A percentile compares a stretch with the other conserved stretches of the same genome.
These are phyloP conservation scores for Ophiostoma ulmi DNA, from an alignment of 2,329 filamentous ascomycete genomes.

Conservation along the genomic window DNA sequence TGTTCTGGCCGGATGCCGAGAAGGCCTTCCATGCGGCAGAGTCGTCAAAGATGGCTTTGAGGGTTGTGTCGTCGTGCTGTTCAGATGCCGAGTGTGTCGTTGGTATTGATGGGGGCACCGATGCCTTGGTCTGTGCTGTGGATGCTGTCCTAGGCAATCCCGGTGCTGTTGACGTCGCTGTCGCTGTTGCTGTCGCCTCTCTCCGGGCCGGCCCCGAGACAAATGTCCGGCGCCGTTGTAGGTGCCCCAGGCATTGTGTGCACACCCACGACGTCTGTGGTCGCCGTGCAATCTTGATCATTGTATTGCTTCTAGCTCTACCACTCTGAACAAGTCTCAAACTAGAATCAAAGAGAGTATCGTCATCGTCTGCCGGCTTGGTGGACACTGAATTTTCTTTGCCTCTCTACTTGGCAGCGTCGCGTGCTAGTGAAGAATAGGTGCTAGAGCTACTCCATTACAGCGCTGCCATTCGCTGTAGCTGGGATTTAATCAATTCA, in stretches of 20 bases:
- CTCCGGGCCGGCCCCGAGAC: constrained; percentile 19
- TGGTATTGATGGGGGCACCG: not conserved
- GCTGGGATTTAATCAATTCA: not conserved
- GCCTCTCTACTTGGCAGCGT: constrained; percentile 3
- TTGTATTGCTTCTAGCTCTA: not conserved
- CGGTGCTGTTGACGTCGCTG: constrained; percentile 33
- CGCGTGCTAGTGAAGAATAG: not conserved
- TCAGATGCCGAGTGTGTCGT: constrained; percentile 1
- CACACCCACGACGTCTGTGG: constrained; percentile 24
- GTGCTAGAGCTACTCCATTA: constrained; percentile 1
- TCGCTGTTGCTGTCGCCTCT: constrained; percentile 26
- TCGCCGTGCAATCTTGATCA: constrained; percentile 26
- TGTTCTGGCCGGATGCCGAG: constrained; percentile 33
- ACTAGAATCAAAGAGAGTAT: not conserved
- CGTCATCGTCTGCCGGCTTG: not conserved
- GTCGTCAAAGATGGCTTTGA: constrained; percentile 82
- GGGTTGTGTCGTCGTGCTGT: constrained; percentile 61
- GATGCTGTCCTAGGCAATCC: not conserved
- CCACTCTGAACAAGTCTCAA: not conserved
- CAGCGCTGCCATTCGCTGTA: not conserved
- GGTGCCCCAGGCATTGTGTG: constrained; percentile 21
- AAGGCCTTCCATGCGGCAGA: constrained; percentile 63
- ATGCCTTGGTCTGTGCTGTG: not conserved
- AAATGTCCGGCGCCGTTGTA: constrained; percentile 18
- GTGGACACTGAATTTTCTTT: constrained; percentile 17